These are phyloP conservation scores for Alternaria sp. DNA, from an alignment of 2,329 filamentous ascomycete genomes.

Conservation along the genomic window DNA sequence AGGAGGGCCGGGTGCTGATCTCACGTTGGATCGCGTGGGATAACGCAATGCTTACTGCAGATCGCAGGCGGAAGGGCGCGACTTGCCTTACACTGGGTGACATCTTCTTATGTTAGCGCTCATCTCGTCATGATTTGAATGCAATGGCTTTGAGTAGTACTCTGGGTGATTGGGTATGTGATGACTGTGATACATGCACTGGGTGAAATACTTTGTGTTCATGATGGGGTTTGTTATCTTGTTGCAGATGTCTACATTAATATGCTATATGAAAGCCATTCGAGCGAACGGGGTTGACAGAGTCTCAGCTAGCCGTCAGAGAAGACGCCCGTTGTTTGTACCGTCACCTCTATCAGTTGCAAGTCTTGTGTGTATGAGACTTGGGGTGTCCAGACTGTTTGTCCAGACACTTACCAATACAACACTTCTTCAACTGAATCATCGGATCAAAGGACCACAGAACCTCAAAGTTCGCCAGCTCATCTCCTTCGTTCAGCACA, in stretches of 20 bases:
- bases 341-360: neutral
- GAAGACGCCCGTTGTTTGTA: no score
- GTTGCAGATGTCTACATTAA: no score
- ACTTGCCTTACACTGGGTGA: neutral
- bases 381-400: neutral
- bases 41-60: constrained; percentile 1
- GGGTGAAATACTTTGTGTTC: no score
- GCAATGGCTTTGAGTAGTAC: no score
- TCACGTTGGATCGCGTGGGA: neutral
- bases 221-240: neutral
- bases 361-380: neutral
- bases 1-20: neutral
- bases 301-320: no score
- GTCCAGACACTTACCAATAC: neutral
- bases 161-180: no score
- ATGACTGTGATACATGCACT: no score
- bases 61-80: neutral
- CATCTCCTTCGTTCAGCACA: neutral
- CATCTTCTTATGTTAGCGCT: no score
- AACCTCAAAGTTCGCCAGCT: neutral
- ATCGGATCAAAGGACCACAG: neutral
- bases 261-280: no score
- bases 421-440: neutral
- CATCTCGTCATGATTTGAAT: no score
- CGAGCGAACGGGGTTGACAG: no score